Evolutionary conservation across 768 basidiomycete genomes (phyloP).

Genomic region (Tephrocybe sp.): DNA sequence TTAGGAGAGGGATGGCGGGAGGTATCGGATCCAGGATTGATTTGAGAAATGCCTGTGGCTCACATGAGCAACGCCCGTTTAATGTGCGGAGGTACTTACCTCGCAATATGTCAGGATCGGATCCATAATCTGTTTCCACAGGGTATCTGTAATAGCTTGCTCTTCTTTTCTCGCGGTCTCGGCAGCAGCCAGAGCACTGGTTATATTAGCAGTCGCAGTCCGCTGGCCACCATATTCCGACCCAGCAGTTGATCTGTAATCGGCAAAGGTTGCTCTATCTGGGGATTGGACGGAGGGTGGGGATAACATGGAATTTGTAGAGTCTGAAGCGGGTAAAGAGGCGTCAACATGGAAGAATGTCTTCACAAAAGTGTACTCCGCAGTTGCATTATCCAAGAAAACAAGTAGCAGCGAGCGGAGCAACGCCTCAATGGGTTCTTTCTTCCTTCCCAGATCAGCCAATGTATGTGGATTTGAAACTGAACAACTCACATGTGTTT

Average conservation of each 20-base stretch:
- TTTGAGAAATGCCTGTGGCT: conserved; percentile 60
- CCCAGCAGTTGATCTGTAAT: conserved; percentile 37
- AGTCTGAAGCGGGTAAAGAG: conserved; percentile 30
- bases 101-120: conserved; percentile 86
- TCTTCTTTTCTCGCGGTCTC: conserved; percentile 53
- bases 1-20: conserved; percentile 72
- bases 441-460: conserved; percentile 40
- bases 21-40: conserved; percentile 72
- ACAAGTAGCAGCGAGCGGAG: conserved; percentile 85
- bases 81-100: conserved; percentile 35
- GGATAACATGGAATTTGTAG: conserved; percentile 32
- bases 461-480: background rate
- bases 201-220: conserved; percentile 28
- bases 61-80: conserved; percentile 3
- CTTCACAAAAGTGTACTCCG: conserved; percentile 87
- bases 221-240: conserved; percentile 50
- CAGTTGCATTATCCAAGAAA: conserved; percentile 91
- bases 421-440: conserved; percentile 79
- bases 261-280: conserved; percentile 36
- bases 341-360: conserved; percentile 68
- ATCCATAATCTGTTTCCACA: conserved; percentile 94
- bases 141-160: conserved; percentile 51
- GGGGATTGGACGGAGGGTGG: conserved; percentile 41
- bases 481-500: conserved; percentile 66
- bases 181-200: conserved; percentile 31